Conservation (phyloP, 441 rosid species). For the Bocquillonia castaneifolia region DNA sequence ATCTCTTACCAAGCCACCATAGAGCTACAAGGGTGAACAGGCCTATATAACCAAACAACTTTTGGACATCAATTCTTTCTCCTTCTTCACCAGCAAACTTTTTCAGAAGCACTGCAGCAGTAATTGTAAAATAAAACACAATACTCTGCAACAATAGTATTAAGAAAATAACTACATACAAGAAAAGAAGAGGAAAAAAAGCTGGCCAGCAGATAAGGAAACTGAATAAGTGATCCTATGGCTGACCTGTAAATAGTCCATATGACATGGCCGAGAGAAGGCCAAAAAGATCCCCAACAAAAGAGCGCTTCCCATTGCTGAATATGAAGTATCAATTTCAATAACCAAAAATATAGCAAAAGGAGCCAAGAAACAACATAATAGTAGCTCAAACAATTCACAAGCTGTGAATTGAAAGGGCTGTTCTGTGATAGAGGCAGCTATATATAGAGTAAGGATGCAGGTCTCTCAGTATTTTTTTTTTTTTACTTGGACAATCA, state of each 20-base stretch:
- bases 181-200: background rate
- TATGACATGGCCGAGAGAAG: slow-evolving; percentile 92
- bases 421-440: slow-evolving; percentile 13
- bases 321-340: slow-evolving; percentile 57
- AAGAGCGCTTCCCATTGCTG: slow-evolving; percentile 79
- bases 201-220: background rate
- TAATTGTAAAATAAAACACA: slow-evolving; percentile 20
- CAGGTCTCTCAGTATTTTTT: background rate
- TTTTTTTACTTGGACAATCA: background rate
- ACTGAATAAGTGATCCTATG: background rate
- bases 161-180: background rate
- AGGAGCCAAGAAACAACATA: slow-evolving; percentile 20
- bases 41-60: slow-evolving; percentile 94
- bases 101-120: slow-evolving; percentile 83
- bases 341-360: slow-evolving; percentile 24
- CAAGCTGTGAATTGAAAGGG: slow-evolving; percentile 23
- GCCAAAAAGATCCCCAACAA: slow-evolving; percentile 90
- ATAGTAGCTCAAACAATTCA: slow-evolving; percentile 17
- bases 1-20: slow-evolving; percentile 93
- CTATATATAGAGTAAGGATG: background rate
- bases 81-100: slow-evolving; percentile 97
- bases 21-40: slow-evolving; percentile 91
- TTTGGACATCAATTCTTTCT: slow-evolving; percentile 84
- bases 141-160: slow-evolving; percentile 11
- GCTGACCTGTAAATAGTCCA: slow-evolving; percentile 86